These are phyloP conservation scores for Stephania cephalantha DNA, from an alignment of 164 flowering plant genomes.

Conservation along the genomic window DNA sequence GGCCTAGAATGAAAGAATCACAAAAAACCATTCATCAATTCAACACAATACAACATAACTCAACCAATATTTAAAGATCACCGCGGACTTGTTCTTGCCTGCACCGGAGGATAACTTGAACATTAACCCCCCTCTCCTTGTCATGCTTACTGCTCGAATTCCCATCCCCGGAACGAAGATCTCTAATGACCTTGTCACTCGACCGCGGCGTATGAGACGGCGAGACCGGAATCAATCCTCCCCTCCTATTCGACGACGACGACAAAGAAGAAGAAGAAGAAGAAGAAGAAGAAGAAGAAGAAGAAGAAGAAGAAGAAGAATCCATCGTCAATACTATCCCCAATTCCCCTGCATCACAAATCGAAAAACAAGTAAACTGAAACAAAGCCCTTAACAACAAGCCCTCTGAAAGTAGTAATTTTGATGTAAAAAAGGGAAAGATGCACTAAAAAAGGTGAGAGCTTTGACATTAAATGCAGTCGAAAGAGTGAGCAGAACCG, in stretches of 20 bases:
- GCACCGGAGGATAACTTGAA: slow-evolving; percentile 92
- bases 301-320: not conserved
- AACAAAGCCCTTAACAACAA: not conserved
- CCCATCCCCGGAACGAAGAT: slow-evolving; percentile 65
- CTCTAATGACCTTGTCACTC: slow-evolving; percentile 66
- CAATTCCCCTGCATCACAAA: not conserved
- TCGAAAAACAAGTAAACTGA: not conserved
- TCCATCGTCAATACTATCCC: not conserved
- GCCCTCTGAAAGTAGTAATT: not conserved
- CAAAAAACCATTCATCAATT: not conserved
- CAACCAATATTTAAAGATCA: not conserved
- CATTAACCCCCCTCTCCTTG: slow-evolving; percentile 91
- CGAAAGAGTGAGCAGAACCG: not conserved
- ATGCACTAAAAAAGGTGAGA: not conserved
- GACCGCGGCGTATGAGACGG: slow-evolving; percentile 94
- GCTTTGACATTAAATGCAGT: not conserved
- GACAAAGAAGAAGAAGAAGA: not conserved
- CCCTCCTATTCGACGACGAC: slow-evolving; percentile 36
- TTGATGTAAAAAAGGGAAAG: not conserved
- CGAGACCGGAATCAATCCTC: slow-evolving; percentile 57
- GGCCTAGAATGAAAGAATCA: slow-evolving; percentile 49
- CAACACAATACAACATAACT: not conserved
- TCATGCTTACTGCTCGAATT: slow-evolving; percentile 51
- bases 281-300: not conserved
- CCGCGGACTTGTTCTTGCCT: slow-evolving; percentile 19